phyloP scores from a whole-genome alignment of 2,329 filamentous ascomycete genomes.

The Colletotrichum sp. region DNA sequence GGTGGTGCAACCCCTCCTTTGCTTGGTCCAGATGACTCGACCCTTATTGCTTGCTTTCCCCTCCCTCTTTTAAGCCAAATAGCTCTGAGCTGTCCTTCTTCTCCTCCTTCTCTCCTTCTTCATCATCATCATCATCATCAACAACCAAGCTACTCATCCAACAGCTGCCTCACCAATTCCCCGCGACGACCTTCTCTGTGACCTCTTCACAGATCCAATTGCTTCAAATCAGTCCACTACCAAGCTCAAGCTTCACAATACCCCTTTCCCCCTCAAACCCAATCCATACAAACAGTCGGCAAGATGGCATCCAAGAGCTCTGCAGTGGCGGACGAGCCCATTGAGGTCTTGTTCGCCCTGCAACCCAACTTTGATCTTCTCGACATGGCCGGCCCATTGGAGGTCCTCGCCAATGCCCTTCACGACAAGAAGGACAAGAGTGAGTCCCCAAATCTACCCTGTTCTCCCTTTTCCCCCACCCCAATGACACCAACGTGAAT shows the following conservation, averaged over 20 bases:
- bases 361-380: conserved; percentile 65
- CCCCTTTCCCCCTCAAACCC: not conserved
- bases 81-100: conserved; percentile 1
- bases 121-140: conserved; percentile 12
- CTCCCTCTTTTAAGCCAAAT: conserved; percentile 19
- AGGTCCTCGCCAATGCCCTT: conserved; percentile 55
- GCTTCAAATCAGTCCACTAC: not conserved
- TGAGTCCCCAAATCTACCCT: conserved; percentile 36
- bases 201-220: conserved; percentile 4
- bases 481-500: not conserved
- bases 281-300: conserved; percentile 26
- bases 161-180: not conserved
- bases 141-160: conserved; percentile 19
- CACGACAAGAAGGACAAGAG: conserved; percentile 59
- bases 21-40: conserved; percentile 18
- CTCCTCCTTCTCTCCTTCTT: not conserved
- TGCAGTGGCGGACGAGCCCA: conserved; percentile 63
- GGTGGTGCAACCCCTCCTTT: conserved; percentile 23
- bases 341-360: conserved; percentile 65
- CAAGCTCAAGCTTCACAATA: conserved; percentile 3
- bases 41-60: conserved; percentile 26
- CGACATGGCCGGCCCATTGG: conserved; percentile 61
- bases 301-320: conserved; percentile 65
- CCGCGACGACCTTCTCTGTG: not conserved
- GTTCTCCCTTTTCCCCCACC: not conserved